A percentile compares a stretch with the other conserved stretches of the same genome.
These are phyloP conservation scores for Aspergillus niger DNA, from an alignment of 2,329 filamentous ascomycete genomes.

Conservation along the genomic window DNA sequence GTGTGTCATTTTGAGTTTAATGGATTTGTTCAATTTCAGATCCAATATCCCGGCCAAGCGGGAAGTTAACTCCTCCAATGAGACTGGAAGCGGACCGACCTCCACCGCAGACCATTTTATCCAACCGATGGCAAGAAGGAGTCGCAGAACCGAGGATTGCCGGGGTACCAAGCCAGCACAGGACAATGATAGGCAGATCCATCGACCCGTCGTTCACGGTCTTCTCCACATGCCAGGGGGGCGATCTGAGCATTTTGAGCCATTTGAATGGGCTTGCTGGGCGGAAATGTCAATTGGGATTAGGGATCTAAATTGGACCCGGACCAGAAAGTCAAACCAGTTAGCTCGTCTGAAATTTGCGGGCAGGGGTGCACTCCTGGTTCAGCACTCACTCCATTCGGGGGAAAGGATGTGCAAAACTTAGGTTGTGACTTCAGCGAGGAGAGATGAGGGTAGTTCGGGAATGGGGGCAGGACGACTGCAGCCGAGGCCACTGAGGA, in stretches of 20 bases:
- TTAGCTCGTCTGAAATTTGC: background rate
- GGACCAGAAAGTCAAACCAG: background rate
- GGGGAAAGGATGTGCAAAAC: background rate
- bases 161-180: constrained; percentile 10
- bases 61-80: constrained; percentile 9
- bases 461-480: background rate
- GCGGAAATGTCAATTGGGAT: background rate
- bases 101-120: constrained; percentile 5
- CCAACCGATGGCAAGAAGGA: constrained; percentile 22
- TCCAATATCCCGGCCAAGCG: background rate
- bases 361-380: background rate
- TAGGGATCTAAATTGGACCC: background rate
- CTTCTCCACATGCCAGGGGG: constrained; percentile 11
- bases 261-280: background rate
- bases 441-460: background rate
- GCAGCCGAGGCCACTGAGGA: background rate
- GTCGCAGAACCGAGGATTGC: constrained; percentile 23
- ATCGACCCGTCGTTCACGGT: constrained; percentile 24
- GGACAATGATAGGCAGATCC: constrained; percentile 25
- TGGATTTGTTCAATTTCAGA: constrained; percentile 6
- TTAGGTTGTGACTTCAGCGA: background rate
- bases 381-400: background rate
- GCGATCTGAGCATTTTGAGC: constrained; percentile 9
- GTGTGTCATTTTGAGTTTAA: constrained; percentile 9
- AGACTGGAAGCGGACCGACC: constrained; percentile 6